phyloP scores from a whole-genome alignment of 1,284 basidiomycete species.

The Vanrija pseudolonga region DNA sequence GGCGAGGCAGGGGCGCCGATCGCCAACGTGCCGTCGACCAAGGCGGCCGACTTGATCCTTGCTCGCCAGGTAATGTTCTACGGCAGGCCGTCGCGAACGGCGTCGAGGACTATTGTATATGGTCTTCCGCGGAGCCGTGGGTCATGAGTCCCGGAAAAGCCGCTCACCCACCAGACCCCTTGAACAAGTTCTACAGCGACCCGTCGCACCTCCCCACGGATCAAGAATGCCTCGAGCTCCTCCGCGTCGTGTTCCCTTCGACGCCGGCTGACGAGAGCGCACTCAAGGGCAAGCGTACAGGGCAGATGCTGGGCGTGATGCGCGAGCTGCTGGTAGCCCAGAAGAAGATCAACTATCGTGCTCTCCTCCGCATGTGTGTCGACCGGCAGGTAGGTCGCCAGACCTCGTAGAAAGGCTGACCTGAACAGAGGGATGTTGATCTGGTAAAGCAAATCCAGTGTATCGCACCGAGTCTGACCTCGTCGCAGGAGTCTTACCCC shows the following conservation, averaged over 20 bases:
- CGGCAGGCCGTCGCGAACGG: slow-evolving; percentile 25
- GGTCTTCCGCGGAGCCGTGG: slow-evolving; percentile 43
- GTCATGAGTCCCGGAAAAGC: slow-evolving; percentile 1
- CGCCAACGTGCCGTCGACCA: not conserved
- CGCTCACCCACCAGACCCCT: slow-evolving; percentile 29
- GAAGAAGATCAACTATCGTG: slow-evolving; percentile 14
- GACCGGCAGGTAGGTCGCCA: slow-evolving; percentile 7
- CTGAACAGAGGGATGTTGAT: slow-evolving; percentile 7
- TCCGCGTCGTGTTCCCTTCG: slow-evolving; percentile 9
- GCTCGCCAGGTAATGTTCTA: slow-evolving; percentile 39
- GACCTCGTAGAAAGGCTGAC: not conserved
- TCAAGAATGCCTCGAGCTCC: slow-evolving; percentile 3
- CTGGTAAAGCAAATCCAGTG: not conserved
- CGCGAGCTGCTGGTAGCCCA: slow-evolving; percentile 28
- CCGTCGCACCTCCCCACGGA: slow-evolving; percentile 22
- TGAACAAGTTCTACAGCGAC: slow-evolving; percentile 19
- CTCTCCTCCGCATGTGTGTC: slow-evolving; percentile 12
- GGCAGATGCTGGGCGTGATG: slow-evolving; percentile 21
- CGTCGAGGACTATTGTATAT: slow-evolving; percentile 15
- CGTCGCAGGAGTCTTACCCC: not conserved
- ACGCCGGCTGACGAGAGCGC: not conserved
- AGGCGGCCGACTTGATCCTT: not conserved
- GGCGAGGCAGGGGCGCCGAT: too few relatives aligned
- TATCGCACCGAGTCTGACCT: not conserved
- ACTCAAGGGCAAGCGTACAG: slow-evolving; percentile 2